Base-by-base conservation (phyloP, 2,329 filamentous ascomycete species). In the Ilyonectria robusta region DNA sequence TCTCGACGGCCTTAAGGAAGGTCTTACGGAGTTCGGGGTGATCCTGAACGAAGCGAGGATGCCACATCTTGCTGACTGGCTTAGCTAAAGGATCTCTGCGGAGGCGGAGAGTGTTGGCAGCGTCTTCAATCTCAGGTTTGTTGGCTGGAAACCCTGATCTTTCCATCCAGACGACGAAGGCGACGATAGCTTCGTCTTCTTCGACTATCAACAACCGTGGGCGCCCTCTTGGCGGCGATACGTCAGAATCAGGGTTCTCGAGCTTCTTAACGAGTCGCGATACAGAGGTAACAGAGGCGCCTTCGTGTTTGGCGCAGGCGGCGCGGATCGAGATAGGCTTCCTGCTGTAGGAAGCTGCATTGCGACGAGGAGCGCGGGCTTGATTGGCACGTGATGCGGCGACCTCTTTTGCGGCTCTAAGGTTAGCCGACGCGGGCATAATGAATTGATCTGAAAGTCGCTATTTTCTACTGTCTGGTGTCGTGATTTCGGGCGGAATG, bases 1-100 rank as follows among this genome's bases (percentile, higher is more conserved):
- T 60, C 33, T 29, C 37, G 17, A 61, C 54, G 35, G 63, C 26
- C 29, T 66, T 62, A 11, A 66, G 29, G 8, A 57, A 21, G n/a
- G 58, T 44, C 21, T 29, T 66, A 13, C 17, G 8, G 8, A 66
- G 63, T 31, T 66, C 53, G 9, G 44, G 57, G 62, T 62, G 53
- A 46, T 51, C 33, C 9, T 54, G 19, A 23, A 53, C 26, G 29
- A 66, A 62, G 8, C 46, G 26, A 13, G 33, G 10, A 31, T 66
- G 62, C 62, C 55, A 56, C 31, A 47, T 50, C 26, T 17, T 54
- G 21, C 40, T 13, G 35, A 59, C 31, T 15, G 51, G 60, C 33
- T 50, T 40, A 1, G 29, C n/a, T 17, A n/a, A 17, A 7, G 40
- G 40, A 42, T 44, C 17, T 26, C 19, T 50, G 15, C 13, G 13